These are phyloP conservation scores for Suillus clintonianus DNA, from an alignment of 768 basidiomycete species.

Conservation along the genomic window DNA sequence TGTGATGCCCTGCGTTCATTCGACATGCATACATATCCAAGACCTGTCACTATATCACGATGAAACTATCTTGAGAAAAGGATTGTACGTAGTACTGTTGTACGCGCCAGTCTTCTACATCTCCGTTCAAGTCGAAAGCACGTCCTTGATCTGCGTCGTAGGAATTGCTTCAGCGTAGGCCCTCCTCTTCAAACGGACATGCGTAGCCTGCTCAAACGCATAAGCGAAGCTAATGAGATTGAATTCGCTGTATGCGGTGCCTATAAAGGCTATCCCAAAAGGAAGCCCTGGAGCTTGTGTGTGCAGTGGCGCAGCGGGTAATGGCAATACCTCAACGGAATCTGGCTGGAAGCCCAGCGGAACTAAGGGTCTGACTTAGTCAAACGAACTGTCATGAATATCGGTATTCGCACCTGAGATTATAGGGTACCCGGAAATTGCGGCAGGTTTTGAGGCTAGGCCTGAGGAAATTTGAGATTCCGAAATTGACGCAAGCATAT, in stretches of 20 bases:
- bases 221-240: conserved; percentile 58
- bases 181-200: conserved; percentile 46
- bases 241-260: conserved; percentile 62
- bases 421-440: conserved; percentile 67
- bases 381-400: background rate
- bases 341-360: conserved; percentile 62
- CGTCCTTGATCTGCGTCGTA: conserved; percentile 47
- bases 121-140: conserved; percentile 21
- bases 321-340: conserved; percentile 39
- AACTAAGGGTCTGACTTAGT: conserved; percentile 31
- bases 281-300: conserved; percentile 48
- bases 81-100: too few species aligned
- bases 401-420: conserved; percentile 51
- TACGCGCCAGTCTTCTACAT: background rate
- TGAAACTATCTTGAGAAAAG: background rate
- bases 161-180: conserved; percentile 58
- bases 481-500: background rate
- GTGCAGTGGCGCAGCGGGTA: conserved; percentile 43
- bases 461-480: conserved; percentile 11
- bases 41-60: background rate
- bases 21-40: background rate
- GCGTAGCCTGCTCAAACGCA: conserved; percentile 68
- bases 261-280: conserved; percentile 63
- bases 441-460: conserved; percentile 36
- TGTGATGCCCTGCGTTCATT: background rate